Percentiles rank a stretch among this genome's conserved stretches.
phyloP scores from a whole-genome alignment of 768 basidiomycete genomes.

The Lentinula aciculospora region DNA sequence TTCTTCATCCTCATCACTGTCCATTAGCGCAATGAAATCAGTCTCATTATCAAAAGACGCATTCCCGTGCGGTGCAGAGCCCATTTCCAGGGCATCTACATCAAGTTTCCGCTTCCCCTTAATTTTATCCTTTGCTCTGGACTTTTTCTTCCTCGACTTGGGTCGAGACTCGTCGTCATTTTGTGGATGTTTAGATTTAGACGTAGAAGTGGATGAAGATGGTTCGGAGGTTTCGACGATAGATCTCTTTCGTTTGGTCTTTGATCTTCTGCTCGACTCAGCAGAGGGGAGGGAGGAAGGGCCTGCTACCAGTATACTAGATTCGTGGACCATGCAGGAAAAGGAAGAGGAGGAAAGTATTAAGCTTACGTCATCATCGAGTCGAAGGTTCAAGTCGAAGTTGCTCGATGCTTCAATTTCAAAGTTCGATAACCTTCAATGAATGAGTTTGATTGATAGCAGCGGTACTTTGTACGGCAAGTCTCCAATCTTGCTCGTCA shows the following conservation, averaged over 20 bases:
- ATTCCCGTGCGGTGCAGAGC: not conserved
- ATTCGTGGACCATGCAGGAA: conserved; percentile 1
- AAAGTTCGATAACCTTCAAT: too few relatives aligned
- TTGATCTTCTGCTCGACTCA: not conserved
- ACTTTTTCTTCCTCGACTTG: not conserved
- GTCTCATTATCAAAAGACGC: conserved; percentile 17
- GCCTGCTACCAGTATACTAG: not conserved
- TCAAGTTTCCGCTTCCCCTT: not conserved
- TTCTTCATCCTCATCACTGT: conserved; percentile 12
- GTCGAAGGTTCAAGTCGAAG: too few relatives aligned
- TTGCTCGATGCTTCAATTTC: too few relatives aligned
- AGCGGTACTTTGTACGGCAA: too few relatives aligned
- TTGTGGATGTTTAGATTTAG: not conserved
- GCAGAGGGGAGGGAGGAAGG: not conserved
- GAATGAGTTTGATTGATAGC: too few relatives aligned
- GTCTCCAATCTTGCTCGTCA: too few relatives aligned
- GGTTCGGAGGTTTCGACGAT: not conserved
- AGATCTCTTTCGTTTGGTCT: not conserved
- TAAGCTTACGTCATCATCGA: not conserved
- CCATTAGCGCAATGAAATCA: conserved; percentile 24
- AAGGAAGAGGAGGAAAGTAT: not conserved
- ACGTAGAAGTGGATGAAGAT: not conserved
- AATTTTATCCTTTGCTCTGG: not conserved
- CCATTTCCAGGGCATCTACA: not conserved
- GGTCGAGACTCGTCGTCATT: not conserved